These are phyloP conservation scores for Prunus mira DNA, from an alignment of 306 rosid species.

Conservation along the genomic window DNA sequence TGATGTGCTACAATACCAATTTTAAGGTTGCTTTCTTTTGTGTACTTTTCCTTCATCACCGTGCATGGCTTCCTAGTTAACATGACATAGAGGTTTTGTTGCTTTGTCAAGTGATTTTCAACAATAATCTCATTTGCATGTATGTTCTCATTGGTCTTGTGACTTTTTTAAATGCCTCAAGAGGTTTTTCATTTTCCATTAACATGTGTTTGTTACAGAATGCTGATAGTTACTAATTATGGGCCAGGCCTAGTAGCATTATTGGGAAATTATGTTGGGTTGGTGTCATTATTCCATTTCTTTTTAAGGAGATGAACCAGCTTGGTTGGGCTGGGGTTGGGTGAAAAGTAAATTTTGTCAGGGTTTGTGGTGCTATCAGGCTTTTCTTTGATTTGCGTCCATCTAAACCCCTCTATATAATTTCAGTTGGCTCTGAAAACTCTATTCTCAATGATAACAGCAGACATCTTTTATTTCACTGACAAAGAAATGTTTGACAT, in stretches of 20 bases:
- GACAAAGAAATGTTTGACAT: not conserved
- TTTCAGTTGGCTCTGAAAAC: not conserved
- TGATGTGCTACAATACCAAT: not conserved
- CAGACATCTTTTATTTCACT: not conserved
- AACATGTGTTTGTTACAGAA: not conserved
- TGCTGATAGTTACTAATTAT: not conserved
- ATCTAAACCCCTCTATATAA: not conserved
- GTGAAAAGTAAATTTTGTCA: not conserved
- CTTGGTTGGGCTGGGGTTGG: not conserved
- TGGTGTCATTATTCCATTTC: not conserved
- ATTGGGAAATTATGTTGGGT: not conserved
- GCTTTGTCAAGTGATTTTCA: not conserved
- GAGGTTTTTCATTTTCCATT: not conserved
- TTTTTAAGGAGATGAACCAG: not conserved
- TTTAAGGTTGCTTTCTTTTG: not conserved
- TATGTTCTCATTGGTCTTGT: not conserved
- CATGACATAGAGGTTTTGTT: not conserved
- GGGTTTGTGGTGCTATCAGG: not conserved
- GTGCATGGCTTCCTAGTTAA: not conserved
- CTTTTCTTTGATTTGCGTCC: not conserved
- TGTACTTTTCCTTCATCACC: not conserved
- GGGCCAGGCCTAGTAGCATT: not conserved
- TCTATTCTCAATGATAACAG: not conserved
- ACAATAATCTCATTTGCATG: not conserved
- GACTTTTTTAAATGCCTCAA: not conserved